A percentile compares a stretch with the other conserved stretches of the same genome.
phyloP scores from a whole-genome alignment of 2,329 filamentous ascomycete species.

The Didymellaceae sp. region DNA sequence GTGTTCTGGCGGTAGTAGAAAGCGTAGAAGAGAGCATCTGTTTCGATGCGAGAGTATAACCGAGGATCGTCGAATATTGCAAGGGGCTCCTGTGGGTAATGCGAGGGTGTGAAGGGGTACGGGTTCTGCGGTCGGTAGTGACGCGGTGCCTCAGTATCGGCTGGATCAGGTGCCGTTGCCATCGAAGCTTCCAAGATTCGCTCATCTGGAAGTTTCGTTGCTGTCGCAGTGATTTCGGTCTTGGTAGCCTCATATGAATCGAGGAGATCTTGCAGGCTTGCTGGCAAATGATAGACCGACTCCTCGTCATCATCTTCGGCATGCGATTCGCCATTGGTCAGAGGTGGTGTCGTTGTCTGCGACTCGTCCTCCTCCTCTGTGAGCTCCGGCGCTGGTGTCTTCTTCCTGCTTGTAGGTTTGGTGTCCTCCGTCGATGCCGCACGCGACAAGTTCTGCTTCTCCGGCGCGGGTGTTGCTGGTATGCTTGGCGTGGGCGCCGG shows the following conservation, averaged over 20 bases:
- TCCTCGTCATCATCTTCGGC: slow-evolving; percentile 68
- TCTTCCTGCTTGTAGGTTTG: slow-evolving; percentile 36
- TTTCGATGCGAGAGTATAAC: slow-evolving; percentile 87
- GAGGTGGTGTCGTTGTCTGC: slow-evolving; percentile 45
- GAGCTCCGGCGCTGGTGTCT: slow-evolving; percentile 38
- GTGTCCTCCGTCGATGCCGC: slow-evolving; percentile 41
- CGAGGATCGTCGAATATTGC: slow-evolving; percentile 89
- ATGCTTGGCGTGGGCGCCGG: slow-evolving; percentile 55
- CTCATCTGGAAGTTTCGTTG: slow-evolving; percentile 69
- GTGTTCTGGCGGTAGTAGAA: slow-evolving; percentile 99
- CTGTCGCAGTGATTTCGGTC: slow-evolving; percentile 66
- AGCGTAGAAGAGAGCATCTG: slow-evolving; percentile 96
- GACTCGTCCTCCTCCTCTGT: slow-evolving; percentile 43
- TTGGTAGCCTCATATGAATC: slow-evolving; percentile 89
- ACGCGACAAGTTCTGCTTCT: slow-evolving; percentile 50
- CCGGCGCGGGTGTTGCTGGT: slow-evolving; percentile 55
- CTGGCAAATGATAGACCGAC: slow-evolving; percentile 90
- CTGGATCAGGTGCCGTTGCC: slow-evolving; percentile 72
- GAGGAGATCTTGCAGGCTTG: slow-evolving; percentile 85
- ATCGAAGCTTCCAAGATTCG: slow-evolving; percentile 79
- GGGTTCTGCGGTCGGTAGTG: slow-evolving; percentile 85
- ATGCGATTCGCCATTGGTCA: slow-evolving; percentile 62
- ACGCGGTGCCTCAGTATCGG: slow-evolving; percentile 81
- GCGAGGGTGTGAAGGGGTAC: slow-evolving; percentile 74
- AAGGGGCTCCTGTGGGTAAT: slow-evolving; percentile 93